phyloP scores from a whole-genome alignment of 345 rosid genomes.

The Citrus mangshanensis region DNA sequence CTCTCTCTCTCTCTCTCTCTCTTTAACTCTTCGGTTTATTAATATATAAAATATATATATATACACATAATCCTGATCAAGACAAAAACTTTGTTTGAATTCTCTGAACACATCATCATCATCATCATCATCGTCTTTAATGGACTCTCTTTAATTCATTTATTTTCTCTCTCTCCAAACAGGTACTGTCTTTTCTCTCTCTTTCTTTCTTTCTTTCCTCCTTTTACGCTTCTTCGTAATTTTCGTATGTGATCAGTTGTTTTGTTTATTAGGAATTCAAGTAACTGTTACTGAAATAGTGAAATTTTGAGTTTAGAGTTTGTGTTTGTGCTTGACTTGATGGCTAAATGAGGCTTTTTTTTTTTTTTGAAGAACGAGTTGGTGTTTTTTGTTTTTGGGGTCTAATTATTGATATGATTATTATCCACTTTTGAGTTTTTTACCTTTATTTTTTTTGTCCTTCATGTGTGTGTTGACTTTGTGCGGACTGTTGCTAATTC shows the following conservation, averaged over 20 bases:
- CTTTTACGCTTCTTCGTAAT: not conserved
- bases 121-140: slow-evolving; percentile 17
- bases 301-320: not conserved
- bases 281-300: not conserved
- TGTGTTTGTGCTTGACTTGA: slow-evolving; percentile 16
- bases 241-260: not conserved
- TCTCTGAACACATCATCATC: slow-evolving; percentile 8
- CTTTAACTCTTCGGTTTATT: not conserved
- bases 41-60: not conserved
- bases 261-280: not conserved
- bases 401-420: not conserved
- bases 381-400: not conserved
- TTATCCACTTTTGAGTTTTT: not conserved
- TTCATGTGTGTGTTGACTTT: slow-evolving; percentile 13
- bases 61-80: slow-evolving; percentile 15
- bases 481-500: not conserved
- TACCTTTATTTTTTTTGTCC: not conserved
- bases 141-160: slow-evolving; percentile 21
- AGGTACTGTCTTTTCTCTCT: not conserved
- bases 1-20: not conserved
- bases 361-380: not conserved
- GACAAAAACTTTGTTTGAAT: slow-evolving; percentile 25
- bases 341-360: not conserved
- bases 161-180: not conserved
- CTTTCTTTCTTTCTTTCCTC: not conserved